phyloP scores from a whole-genome alignment of 2,329 filamentous ascomycete genomes.

The Ascocoryne sarcoides region DNA sequence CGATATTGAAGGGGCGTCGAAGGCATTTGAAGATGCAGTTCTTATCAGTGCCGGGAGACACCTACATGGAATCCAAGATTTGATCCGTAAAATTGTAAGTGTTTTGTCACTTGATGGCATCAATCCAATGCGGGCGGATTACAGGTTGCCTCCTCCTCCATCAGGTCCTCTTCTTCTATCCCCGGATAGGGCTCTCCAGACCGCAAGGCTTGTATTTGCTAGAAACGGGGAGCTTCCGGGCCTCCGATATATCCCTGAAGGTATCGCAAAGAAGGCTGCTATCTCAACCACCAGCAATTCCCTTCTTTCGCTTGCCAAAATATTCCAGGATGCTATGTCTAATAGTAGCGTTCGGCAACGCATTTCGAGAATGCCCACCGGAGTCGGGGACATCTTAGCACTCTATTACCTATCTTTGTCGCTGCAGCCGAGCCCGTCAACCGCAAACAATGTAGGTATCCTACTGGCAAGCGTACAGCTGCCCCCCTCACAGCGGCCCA shows the following conservation, averaged over 20 bases:
- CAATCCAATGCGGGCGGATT: conserved; percentile 27
- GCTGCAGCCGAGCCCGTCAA: conserved; percentile 90
- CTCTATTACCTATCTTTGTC: conserved; percentile 94
- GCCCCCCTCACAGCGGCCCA: conserved; percentile 32
- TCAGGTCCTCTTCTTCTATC: conserved; percentile 61
- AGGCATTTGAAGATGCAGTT: conserved; percentile 91
- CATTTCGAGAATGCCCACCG: conserved; percentile 54
- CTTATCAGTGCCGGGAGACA: conserved; percentile 72
- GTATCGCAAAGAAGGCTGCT: conserved; percentile 66
- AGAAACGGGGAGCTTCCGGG: conserved; percentile 71
- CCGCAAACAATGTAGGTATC: conserved; percentile 96
- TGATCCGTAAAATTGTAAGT: conserved; percentile 70
- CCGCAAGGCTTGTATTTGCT: conserved; percentile 74
- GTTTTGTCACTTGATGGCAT: conserved; percentile 49
- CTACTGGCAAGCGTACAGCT: conserved; percentile 92
- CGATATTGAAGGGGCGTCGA: conserved; percentile 69
- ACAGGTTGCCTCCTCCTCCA: conserved; percentile 9
- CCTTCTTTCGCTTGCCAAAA: conserved; percentile 87
- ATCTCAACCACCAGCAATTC: conserved; percentile 94
- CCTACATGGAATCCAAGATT: conserved; percentile 60
- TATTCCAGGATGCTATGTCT: conserved; percentile 93
- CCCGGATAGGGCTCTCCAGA: conserved; percentile 75
- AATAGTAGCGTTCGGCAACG: conserved; percentile 38
- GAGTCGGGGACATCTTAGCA: conserved; percentile 85
- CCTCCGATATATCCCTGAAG: conserved; percentile 61